Percentiles rank a stretch among this genome's conserved stretches.
These are phyloP conservation scores for Saccharomycopsis schoenii DNA, from an alignment of 805 yeast species.

Conservation along the genomic window DNA sequence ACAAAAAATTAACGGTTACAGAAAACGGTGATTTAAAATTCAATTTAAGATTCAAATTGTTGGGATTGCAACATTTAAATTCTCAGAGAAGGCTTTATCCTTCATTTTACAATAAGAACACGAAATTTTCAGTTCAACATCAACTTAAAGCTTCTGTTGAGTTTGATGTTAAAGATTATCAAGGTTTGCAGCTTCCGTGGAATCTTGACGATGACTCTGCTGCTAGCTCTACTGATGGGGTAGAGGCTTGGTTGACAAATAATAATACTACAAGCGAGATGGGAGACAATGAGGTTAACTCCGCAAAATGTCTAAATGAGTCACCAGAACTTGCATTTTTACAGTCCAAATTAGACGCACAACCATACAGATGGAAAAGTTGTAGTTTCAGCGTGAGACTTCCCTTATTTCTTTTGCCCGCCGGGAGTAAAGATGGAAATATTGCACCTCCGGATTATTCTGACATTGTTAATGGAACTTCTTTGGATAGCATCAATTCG, in stretches of 20 bases:
- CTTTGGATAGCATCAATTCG: background rate
- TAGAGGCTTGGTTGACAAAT: background rate
- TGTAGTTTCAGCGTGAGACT: background rate
- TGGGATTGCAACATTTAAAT: background rate
- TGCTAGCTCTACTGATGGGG: background rate
- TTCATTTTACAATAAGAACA: background rate
- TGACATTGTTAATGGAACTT: background rate
- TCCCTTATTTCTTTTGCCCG: background rate
- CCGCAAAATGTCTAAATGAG: background rate
- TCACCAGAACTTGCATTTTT: background rate
- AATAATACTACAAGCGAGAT: background rate
- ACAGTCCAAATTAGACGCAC: background rate
- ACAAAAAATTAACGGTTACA: background rate
- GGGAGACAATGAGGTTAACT: background rate
- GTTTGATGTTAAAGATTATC: background rate
- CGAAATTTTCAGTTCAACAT: background rate
- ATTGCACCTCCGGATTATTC: slow-evolving; percentile 9
- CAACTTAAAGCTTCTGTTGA: background rate
- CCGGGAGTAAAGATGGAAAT: slow-evolving; percentile 1
- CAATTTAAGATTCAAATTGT: background rate
- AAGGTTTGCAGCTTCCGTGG: background rate
- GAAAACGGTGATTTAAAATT: background rate
- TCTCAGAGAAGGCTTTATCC: background rate
- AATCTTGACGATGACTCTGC: background rate
- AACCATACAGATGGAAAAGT: background rate